Evolutionary conservation across 805 yeast species (phyloP).

Genomic region (Candida taoyuanica): DNA sequence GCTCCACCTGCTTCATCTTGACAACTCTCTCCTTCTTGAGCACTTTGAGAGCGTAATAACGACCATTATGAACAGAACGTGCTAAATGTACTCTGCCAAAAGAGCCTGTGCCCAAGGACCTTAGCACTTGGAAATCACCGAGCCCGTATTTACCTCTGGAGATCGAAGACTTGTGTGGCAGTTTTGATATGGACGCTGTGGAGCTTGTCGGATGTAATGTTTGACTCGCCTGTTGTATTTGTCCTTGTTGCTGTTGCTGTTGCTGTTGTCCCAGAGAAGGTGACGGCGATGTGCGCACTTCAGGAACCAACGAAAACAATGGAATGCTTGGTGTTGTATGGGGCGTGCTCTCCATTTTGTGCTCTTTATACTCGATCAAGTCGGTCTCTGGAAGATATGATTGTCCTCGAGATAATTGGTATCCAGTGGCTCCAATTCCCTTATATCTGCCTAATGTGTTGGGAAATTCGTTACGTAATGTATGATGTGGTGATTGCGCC

Average conservation of each 20-base stretch:
- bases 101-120: constrained; percentile 93
- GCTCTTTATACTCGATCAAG: background rate
- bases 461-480: too few species aligned
- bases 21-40: constrained; percentile 84
- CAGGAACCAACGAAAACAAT: constrained; percentile 11
- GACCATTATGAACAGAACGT: constrained; percentile 81
- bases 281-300: constrained; percentile 10
- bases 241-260: constrained; percentile 1
- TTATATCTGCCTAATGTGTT: too few species aligned
- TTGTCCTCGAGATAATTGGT: too few species aligned
- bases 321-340: constrained; percentile 9
- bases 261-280: constrained; percentile 3
- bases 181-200: constrained; percentile 16
- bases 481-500: too few species aligned
- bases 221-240: background rate
- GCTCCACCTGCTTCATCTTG: constrained; percentile 91
- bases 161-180: constrained; percentile 26
- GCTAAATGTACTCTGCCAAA: constrained; percentile 93
- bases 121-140: constrained; percentile 73
- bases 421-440: too few species aligned
- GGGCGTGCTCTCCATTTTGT: constrained; percentile 6
- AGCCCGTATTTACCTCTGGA: constrained; percentile 70
- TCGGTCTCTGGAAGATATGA: background rate
- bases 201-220: constrained; percentile 9
- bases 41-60: constrained; percentile 91